Evolutionary conservation across 805 yeast species (phyloP), one percentile per base, ranked within the genome.

Genomic region (Candida ortonii): DNA sequence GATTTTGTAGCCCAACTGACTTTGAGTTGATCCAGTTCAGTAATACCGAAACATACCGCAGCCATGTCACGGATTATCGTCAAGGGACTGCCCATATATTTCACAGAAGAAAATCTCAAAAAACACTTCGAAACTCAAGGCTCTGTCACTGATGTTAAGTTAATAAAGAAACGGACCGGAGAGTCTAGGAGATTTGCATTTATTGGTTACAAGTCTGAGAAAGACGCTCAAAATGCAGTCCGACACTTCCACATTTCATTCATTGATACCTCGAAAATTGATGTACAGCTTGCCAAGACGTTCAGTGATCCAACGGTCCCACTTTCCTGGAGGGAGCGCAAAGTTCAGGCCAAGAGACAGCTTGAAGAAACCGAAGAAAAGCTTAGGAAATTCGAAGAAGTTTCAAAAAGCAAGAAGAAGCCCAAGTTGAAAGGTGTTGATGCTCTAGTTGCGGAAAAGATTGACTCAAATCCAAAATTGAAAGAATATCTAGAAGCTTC

Each of bases 101-200:
- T 78, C 40, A 75, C 80, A 0, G 96, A 90, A 56, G 87, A 76
- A 2, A 76, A 80, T 44, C 62, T 90, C 36, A 69, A 69, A 43
- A 73, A 71, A 19, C 87, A 80, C 53, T 90, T 90, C 53, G 57
- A 62, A 17, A 43, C 50, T 30, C 44, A 70, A 36, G 84, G 86
- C 8, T 25, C 43, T 7, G 86, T 89, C 18, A 85, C 97, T 0
- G 98, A 93, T 71, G 89, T 86, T 23, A 87, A 84, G 59, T 68
- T 93, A 22, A 74, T 88, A 73, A 81, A 75, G 50, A 85, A 82
- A 46, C 70, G 82, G 47, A 77, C 76, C 46, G 98, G 98, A 16
- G 83, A 81, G 51, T 84, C 95, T 7, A 76, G 98, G 61, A 70
- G 94, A 49, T 93, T 93, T 68, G 97, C 96, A 6, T 93, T 93